phyloP scores from a whole-genome alignment of 2,329 filamentous ascomycete genomes.

The Nothopassalora personata region DNA sequence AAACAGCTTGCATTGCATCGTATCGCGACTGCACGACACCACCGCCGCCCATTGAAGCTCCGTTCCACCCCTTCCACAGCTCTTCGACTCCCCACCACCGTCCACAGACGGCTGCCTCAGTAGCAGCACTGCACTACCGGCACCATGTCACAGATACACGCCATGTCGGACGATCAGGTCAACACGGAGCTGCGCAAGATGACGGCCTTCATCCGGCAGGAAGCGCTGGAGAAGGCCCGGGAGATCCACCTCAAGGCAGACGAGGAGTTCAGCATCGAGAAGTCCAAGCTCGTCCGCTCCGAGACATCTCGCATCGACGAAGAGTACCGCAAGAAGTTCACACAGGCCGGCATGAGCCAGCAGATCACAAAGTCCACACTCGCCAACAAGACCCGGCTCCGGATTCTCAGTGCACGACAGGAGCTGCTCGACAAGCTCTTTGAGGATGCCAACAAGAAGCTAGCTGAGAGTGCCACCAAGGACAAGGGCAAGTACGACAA shows the following conservation, averaged over 20 bases:
- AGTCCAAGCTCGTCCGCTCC: slow-evolving; percentile 94
- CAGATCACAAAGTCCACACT: slow-evolving; percentile 97
- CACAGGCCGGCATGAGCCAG: slow-evolving; percentile 96
- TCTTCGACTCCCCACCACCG: background rate
- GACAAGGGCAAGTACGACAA: slow-evolving; percentile 70
- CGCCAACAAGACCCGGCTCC: slow-evolving; percentile 90
- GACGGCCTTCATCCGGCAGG: slow-evolving; percentile 99
- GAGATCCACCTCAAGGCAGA: slow-evolving; percentile 98
- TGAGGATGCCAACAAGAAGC: slow-evolving; percentile 68
- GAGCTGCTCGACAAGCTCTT: slow-evolving; percentile 88
- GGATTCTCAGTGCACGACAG: slow-evolving; percentile 80
- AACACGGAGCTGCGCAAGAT: slow-evolving; percentile 98
- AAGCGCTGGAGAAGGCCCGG: slow-evolving; percentile 91
- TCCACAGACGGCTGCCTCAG: slow-evolving; percentile 6
- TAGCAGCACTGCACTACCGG: slow-evolving; percentile 9
- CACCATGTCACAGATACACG: slow-evolving; percentile 87
- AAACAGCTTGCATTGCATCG: background rate
- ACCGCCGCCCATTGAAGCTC: background rate
- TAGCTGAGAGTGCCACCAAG: slow-evolving; percentile 53
- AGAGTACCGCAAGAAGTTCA: slow-evolving; percentile 97
- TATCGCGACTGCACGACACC: background rate
- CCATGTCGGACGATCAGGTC: slow-evolving; percentile 97
- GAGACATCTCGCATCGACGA: slow-evolving; percentile 90
- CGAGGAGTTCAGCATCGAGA: slow-evolving; percentile 98
- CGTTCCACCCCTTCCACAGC: background rate